These are phyloP conservation scores for Taphrina deformans DNA, from an alignment of 1,139 yeast genomes.

Conservation along the genomic window DNA sequence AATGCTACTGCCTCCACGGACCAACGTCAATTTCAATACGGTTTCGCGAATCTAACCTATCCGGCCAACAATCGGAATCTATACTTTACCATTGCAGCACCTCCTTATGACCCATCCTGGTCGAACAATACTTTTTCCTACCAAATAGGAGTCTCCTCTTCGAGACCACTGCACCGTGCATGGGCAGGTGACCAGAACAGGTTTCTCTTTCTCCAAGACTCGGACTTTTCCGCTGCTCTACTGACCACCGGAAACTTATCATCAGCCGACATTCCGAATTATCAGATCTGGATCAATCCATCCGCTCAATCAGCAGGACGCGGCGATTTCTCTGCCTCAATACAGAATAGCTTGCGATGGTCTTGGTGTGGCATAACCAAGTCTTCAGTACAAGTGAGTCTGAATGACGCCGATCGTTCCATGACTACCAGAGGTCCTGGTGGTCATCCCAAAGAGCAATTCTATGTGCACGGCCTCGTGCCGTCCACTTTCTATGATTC, in stretches of 20 bases:
- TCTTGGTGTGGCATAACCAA: slow-evolving; percentile 29
- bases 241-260: slow-evolving; percentile 34
- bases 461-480: slow-evolving; percentile 62
- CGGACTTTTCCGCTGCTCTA: slow-evolving; percentile 35
- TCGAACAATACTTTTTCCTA: slow-evolving; percentile 13
- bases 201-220: slow-evolving; percentile 33
- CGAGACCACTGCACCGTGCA: slow-evolving; percentile 22
- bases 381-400: slow-evolving; percentile 17
- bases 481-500: slow-evolving; percentile 65
- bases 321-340: slow-evolving; percentile 1
- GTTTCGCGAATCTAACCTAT: slow-evolving; percentile 28
- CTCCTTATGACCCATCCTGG: slow-evolving; percentile 10
- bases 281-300: slow-evolving; percentile 33
- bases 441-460: slow-evolving; percentile 42
- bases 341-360: slow-evolving; percentile 23
- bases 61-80: neutral
- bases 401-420: slow-evolving; percentile 35
- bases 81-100: slow-evolving; percentile 16
- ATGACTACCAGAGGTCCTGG: slow-evolving; percentile 36
- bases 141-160: slow-evolving; percentile 22
- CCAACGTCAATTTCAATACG: neutral
- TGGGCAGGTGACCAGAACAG: slow-evolving; percentile 18
- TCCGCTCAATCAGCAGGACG: neutral
- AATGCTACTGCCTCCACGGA: slow-evolving; percentile 8
- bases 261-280: slow-evolving; percentile 25